Base-by-base conservation (phyloP, 2,329 filamentous ascomycete species). In the Ascomycota sp. region DNA sequence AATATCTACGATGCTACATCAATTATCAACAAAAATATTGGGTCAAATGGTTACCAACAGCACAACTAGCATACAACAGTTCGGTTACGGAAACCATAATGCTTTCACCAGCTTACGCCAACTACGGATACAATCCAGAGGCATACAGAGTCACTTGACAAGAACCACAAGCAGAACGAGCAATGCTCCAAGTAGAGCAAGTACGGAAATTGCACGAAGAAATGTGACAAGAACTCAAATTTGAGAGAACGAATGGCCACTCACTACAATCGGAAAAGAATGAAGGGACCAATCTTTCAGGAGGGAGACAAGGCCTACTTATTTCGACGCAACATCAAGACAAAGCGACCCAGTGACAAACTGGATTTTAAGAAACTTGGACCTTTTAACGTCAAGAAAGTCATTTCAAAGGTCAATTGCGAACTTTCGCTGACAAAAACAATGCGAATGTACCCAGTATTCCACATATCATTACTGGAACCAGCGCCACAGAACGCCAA, bases 241-340 rank as follows among this genome's bases (percentile, higher is more conserved):
- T 8, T 23, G 13, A 29, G 6, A 29, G 3, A 20, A 23, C 20
- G 5, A 29, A 23, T 29, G 23, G 4, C 15, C 12, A 23, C 5
- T 23, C 17, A 29, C 7, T 29, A 29, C 23, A 29, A 29, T 13
- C 11, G 8, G 11, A 29, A 29, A 15, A 23, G 6, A 29, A 21
- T 29, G 23, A 15, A 29, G 19, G 23, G 26, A 31, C 20, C 31
- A 35, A 35, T 25, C 10, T 25, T 35, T 30, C 7, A 19, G 11
- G 24, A 35, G 20, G 27, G 31, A 27, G 23, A 33, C 33, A 35
- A 29, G 30, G 22, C 33, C 20, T 35, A 35, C 27, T n/a, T 35
- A 17, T 8, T 33, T 11, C n/a, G 22, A 25, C 12, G n/a, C 29
- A 30, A 32, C 23, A 34, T 31, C 31, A 32, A 34, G 29, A 30